These are phyloP conservation scores for Pistacia integerrima DNA, from an alignment of 345 rosid species.

Conservation along the genomic window DNA sequence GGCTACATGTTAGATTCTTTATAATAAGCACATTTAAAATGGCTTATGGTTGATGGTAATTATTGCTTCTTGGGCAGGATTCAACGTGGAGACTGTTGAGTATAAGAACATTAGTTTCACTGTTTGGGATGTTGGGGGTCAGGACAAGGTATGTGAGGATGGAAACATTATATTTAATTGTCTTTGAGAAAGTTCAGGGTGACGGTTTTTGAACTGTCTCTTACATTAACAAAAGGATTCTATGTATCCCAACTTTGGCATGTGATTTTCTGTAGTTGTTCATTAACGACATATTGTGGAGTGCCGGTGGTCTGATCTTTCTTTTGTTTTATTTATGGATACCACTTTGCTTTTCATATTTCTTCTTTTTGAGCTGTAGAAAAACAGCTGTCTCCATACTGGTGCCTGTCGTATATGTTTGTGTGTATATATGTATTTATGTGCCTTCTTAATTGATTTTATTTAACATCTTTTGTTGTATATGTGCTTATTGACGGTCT, in stretches of 20 bases:
- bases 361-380: background rate
- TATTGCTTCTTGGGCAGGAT: conserved; percentile 35
- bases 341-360: conserved; percentile 12
- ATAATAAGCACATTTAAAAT: background rate
- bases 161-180: background rate
- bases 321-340: background rate
- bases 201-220: no score
- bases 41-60: background rate
- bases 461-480: background rate
- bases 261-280: background rate
- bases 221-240: no score
- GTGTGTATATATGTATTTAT: background rate
- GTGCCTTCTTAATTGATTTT: no score
- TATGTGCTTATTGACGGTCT: conserved; percentile 13
- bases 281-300: no score
- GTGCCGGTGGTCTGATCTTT: no score
- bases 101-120: conserved; percentile 82
- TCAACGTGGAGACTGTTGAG: conserved; percentile 79
- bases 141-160: conserved; percentile 54
- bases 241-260: no score
- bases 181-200: no score
- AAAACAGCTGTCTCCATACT: conserved; percentile 12
- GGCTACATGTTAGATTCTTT: background rate
- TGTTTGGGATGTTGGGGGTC: conserved; percentile 85
- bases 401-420: background rate